Evolutionary conservation across 1,139 yeast genomes (phyloP).

Genomic region (Yamadazyma oceani): DNA sequence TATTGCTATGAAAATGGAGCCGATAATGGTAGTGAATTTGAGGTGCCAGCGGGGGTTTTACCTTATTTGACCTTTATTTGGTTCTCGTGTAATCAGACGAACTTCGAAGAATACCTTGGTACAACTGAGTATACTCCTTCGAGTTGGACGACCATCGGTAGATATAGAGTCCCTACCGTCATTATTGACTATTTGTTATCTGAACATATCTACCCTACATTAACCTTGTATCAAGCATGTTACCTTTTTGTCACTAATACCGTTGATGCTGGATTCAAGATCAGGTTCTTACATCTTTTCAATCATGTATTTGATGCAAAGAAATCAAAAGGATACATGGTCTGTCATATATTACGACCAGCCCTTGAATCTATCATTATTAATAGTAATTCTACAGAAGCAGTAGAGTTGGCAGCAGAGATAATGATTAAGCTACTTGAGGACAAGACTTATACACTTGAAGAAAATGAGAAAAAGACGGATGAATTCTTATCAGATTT

Average conservation of each 20-base stretch:
- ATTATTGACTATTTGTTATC: slow-evolving; percentile 50
- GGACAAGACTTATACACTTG: slow-evolving; percentile 21
- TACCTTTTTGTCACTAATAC: slow-evolving; percentile 49
- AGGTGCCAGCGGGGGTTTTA: slow-evolving; percentile 18
- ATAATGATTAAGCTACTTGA: slow-evolving; percentile 26
- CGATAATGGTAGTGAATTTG: slow-evolving; percentile 3
- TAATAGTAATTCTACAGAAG: slow-evolving; percentile 28
- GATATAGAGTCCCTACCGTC: slow-evolving; percentile 44
- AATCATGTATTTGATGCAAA: slow-evolving; percentile 38
- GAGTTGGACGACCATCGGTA: slow-evolving; percentile 27
- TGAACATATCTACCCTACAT: slow-evolving; percentile 41
- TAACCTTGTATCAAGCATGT: slow-evolving; percentile 50
- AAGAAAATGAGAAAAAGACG: slow-evolving; percentile 16
- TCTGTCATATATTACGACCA: slow-evolving; percentile 45
- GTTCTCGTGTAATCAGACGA: slow-evolving; percentile 48
- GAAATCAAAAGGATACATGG: slow-evolving; percentile 39
- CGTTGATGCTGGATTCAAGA: slow-evolving; percentile 44
- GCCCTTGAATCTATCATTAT: slow-evolving; percentile 40
- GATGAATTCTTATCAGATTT: slow-evolving; percentile 19
- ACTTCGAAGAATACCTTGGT: slow-evolving; percentile 44
- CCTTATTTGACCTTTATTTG: slow-evolving; percentile 58
- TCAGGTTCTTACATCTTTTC: slow-evolving; percentile 54
- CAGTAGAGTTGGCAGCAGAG: slow-evolving; percentile 29
- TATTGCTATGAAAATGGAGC: slow-evolving; percentile 19
- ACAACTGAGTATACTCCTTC: slow-evolving; percentile 42